Evolutionary conservation across 2,329 filamentous ascomycete species (phyloP).

Genomic region (Colletotrichum sp.): DNA sequence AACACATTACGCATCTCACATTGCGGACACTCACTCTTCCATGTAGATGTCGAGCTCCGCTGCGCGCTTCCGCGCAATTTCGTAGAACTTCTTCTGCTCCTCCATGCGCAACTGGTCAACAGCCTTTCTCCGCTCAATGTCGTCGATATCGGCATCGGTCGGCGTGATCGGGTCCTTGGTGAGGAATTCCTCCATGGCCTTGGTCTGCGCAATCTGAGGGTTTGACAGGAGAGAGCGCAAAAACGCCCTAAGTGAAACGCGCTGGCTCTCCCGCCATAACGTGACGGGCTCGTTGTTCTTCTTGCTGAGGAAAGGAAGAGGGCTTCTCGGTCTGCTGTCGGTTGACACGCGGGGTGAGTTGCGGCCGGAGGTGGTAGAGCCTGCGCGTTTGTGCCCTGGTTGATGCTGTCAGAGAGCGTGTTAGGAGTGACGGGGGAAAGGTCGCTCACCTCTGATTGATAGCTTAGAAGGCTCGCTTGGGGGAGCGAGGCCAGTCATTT

Average conservation of each 20-base stretch:
- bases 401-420: conserved; percentile 22
- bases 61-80: conserved; percentile 88
- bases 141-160: conserved; percentile 82
- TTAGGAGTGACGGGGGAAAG: neutral
- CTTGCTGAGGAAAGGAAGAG: conserved; percentile 31
- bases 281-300: conserved; percentile 30
- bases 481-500: conserved; percentile 49
- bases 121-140: conserved; percentile 79
- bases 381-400: conserved; percentile 28
- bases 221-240: conserved; percentile 87
- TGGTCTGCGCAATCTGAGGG: conserved; percentile 80
- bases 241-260: conserved; percentile 90
- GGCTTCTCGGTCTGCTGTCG: conserved; percentile 43
- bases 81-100: conserved; percentile 93
- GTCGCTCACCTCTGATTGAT: conserved; percentile 43
- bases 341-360: conserved; percentile 48
- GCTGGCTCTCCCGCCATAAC: conserved; percentile 86
- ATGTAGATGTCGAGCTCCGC: conserved; percentile 97
- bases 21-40: conserved; percentile 69
- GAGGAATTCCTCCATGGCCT: conserved; percentile 85
- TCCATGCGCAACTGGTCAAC: conserved; percentile 89
- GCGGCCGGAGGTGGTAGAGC: conserved; percentile 39
- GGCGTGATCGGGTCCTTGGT: conserved; percentile 73
- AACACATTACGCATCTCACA: conserved; percentile 4
- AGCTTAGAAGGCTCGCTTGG: conserved; percentile 41